Conservation (phyloP, 345 rosid genomes). For the Eucalyptus urophylla region DNA sequence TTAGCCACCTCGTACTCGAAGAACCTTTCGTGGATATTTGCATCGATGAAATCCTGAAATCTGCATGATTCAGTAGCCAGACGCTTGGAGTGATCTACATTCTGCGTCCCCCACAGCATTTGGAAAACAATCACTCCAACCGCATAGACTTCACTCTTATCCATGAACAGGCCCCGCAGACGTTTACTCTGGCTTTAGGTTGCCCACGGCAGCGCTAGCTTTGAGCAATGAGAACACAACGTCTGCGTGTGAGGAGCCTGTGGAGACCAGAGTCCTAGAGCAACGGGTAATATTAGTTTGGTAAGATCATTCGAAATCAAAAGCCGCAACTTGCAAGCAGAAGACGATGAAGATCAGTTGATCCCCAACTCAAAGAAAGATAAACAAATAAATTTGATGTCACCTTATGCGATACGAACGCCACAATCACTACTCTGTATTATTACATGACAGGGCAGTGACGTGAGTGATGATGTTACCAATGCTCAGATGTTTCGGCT, state of each 20-base stretch:
- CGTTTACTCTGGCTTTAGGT: conserved; percentile 81
- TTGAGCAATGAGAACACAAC: conserved; percentile 60
- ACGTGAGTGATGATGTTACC: neutral
- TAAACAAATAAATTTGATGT: neutral
- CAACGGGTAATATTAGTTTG: conserved; percentile 43
- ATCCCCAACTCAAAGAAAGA: neutral
- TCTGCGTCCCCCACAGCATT: conserved; percentile 48
- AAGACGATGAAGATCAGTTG: neutral
- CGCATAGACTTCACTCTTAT: conserved; percentile 73
- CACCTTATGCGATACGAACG: neutral
- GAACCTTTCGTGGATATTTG: conserved; percentile 43
- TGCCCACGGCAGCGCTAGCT: conserved; percentile 62
- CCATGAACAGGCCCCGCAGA: conserved; percentile 60
- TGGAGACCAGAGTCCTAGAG: conserved; percentile 66
- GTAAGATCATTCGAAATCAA: neutral
- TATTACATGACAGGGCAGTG: neutral
- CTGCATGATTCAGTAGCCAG: conserved; percentile 45
- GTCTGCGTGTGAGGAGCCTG: conserved; percentile 62
- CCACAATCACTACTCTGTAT: neutral
- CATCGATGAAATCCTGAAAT: conserved; percentile 52
- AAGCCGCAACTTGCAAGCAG: neutral
- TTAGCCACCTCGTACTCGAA: conserved; percentile 61
- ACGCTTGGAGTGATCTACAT: conserved; percentile 21
- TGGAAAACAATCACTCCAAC: conserved; percentile 62
- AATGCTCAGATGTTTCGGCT: neutral